Percentiles rank a stretch among this genome's conserved stretches.
Evolutionary conservation across 768 basidiomycete species (phyloP).

Genomic region (Clathrus columnatus): DNA sequence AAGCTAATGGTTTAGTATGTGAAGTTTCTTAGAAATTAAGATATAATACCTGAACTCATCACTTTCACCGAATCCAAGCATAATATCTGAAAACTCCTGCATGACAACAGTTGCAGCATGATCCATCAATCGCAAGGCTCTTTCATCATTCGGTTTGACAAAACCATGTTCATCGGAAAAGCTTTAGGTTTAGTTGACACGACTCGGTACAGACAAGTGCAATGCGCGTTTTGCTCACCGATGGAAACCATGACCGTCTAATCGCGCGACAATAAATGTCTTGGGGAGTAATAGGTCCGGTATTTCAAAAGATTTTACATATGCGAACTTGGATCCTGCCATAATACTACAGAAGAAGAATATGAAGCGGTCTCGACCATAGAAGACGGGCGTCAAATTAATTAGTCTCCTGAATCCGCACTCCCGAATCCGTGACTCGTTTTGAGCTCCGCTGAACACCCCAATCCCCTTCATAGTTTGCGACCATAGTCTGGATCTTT

Average conservation of each 20-base stretch:
- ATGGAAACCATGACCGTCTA: constrained; percentile 94
- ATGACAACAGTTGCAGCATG: constrained; percentile 75
- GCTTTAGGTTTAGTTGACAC: constrained; percentile 28
- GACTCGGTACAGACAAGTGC: background rate
- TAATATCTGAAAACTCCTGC: constrained; percentile 73
- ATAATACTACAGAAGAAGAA: constrained; percentile 31
- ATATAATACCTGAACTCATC: constrained; percentile 83
- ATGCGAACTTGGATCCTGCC: constrained; percentile 90
- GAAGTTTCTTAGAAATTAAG: background rate
- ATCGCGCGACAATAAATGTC: constrained; percentile 74
- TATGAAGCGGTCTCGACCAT: background rate
- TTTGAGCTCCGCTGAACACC: constrained; percentile 1
- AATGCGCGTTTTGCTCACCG: constrained; percentile 39
- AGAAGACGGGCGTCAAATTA: background rate
- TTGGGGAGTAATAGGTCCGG: constrained; percentile 79
- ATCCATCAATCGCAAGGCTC: constrained; percentile 88
- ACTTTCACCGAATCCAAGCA: constrained; percentile 90
- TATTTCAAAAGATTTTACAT: constrained; percentile 84
- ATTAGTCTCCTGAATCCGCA: background rate
- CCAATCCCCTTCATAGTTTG: too few species aligned
- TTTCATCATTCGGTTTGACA: constrained; percentile 83
- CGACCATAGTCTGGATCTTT: too few species aligned
- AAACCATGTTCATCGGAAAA: constrained; percentile 82
- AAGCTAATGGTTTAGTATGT: too few species aligned
- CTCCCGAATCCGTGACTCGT: background rate